These are phyloP conservation scores for Coniella lustricola DNA, from an alignment of 2,329 filamentous ascomycete species.

Conservation along the genomic window DNA sequence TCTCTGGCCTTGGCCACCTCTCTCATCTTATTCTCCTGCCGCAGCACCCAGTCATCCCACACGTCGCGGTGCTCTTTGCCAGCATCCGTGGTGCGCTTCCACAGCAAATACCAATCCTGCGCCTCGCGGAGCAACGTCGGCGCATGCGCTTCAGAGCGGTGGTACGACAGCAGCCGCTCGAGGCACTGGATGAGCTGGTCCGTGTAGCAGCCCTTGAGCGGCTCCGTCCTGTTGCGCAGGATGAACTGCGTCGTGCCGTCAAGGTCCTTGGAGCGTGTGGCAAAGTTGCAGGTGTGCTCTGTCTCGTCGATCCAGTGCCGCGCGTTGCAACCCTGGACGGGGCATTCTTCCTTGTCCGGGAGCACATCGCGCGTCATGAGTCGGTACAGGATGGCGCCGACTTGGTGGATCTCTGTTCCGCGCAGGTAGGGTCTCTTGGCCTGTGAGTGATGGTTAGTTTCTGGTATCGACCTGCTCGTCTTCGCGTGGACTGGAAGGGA, in stretches of 20 bases:
- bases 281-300: neutral
- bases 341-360: constrained; percentile 25
- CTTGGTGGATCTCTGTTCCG: constrained; percentile 30
- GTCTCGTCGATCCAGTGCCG: constrained; percentile 17
- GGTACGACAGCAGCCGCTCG: constrained; percentile 3
- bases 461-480: too few relatives aligned
- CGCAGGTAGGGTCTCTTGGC: constrained; percentile 28
- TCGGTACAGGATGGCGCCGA: constrained; percentile 32
- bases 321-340: constrained; percentile 19
- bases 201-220: constrained; percentile 20
- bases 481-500: too few relatives aligned
- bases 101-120: neutral
- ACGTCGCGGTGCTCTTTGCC: constrained; percentile 9
- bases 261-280: neutral
- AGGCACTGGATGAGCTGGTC: constrained; percentile 12
- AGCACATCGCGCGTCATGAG: constrained; percentile 33
- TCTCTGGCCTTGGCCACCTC: neutral
- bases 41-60: constrained; percentile 10
- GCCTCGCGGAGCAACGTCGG: neutral
- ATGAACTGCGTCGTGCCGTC: neutral
- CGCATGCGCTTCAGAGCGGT: neutral
- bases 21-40: constrained; percentile 4
- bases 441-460: too few relatives aligned
- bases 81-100: neutral
- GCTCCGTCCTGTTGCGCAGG: constrained; percentile 17